Base-by-base conservation (phyloP, 2,329 filamentous ascomycete species). In the Colletotrichum horii region DNA sequence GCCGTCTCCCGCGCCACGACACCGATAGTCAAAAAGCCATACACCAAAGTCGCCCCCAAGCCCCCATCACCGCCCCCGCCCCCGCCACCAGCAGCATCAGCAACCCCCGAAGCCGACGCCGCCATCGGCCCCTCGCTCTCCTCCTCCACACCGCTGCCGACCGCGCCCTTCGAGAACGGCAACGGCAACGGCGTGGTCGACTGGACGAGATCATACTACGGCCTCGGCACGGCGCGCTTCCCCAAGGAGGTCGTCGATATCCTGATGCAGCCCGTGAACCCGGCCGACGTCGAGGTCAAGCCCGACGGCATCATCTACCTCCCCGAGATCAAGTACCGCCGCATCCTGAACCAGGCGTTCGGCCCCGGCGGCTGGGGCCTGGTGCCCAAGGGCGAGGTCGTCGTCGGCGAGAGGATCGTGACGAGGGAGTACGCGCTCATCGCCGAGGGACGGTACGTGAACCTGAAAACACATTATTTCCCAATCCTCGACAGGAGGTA, bases 301-400 rank as follows among this genome's bases (percentile, higher is more conserved):
- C 96, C 97, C 36, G 97, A 99, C 86, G 97, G 97, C 38, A 96
- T 99, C 79, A 88, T 98, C 75, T 99, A 98, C 84, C 88, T 99
- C 74, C 97, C 97, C 15, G 97, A 99, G 89, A 98, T 99, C 88
- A 98, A 98, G 87, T 99, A 99, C 87, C 89, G 97, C 60, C 89
- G 96, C 77, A 96, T 98, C 78, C 85, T 99, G 80, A 98, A 98
- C 84, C 88, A 89, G 80, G 95, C 96, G 0, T 99, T 99, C 86
- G 96, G 97, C 0, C 97, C 97, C 0, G 97, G 97, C 70, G 97
- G 94, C 8, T 99, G 97, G 97, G 97, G 97, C 1, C 87, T 99
- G 70, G 96, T 96, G 71, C 97, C 97, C 12, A 89, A 96, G 74
- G 94, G 96, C 19, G 95, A 98, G 83, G 93, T 95, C 67, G 93